Evolutionary conservation across 495 filamentous ascomycete species (phyloP).

Genomic region (Aspergillus nidulans): DNA sequence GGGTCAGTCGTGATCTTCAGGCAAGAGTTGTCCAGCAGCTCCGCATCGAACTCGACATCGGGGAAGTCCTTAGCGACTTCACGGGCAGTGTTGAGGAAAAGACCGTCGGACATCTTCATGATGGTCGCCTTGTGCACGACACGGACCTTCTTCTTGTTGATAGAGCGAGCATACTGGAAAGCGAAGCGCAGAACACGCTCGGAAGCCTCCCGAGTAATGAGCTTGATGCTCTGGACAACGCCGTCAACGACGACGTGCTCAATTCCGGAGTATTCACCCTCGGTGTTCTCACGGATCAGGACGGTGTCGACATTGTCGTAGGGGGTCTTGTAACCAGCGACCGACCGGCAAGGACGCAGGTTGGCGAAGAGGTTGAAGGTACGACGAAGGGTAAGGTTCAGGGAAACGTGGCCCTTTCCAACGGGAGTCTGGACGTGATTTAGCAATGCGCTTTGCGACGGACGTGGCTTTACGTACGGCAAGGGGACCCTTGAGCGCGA

Average conservation of each 20-base stretch:
- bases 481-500: constrained; percentile 94
- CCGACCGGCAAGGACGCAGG: constrained; percentile 92
- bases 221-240: constrained; percentile 98
- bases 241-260: constrained; percentile 98
- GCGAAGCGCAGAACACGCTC: constrained; percentile 94
- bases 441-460: constrained; percentile 16
- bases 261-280: constrained; percentile 99
- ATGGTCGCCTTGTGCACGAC: constrained; percentile 99
- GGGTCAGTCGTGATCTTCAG: constrained; percentile 96
- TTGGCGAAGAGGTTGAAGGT: constrained; percentile 99
- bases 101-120: constrained; percentile 99
- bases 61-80: constrained; percentile 92
- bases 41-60: constrained; percentile 87
- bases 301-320: constrained; percentile 98
- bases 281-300: constrained; percentile 98
- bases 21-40: constrained; percentile 98
- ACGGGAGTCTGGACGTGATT: constrained; percentile 70
- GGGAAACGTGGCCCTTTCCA: constrained; percentile 97
- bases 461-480: constrained; percentile 58
- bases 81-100: constrained; percentile 83
- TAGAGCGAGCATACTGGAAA: constrained; percentile 91
- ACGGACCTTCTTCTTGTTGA: constrained; percentile 91
- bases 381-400: constrained; percentile 95
- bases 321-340: constrained; percentile 95
- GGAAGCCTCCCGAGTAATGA: constrained; percentile 88